phyloP scores from a whole-genome alignment of 106 monocot species.

The Acanthochlamys bracteata region DNA sequence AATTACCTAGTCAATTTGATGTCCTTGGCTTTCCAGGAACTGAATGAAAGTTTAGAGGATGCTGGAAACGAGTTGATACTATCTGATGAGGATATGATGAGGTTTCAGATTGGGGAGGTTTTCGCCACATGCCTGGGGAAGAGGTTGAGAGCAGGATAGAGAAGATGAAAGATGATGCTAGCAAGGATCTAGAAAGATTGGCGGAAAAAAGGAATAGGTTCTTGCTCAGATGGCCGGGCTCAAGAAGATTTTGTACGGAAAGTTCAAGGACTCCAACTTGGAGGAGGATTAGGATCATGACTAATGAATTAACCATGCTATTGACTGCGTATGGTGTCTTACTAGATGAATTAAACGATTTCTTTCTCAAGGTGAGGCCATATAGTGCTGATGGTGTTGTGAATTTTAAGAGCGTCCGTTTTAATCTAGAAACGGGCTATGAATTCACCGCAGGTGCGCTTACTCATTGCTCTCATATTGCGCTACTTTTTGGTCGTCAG shows the following conservation, averaged over 20 bases:
- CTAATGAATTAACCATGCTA: too few species aligned
- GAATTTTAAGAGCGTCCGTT: too few species aligned
- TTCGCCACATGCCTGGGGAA: conserved; percentile 56
- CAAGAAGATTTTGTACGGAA: conserved; percentile 68
- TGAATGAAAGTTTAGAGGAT: conserved; percentile 65
- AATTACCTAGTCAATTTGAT: background rate
- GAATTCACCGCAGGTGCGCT: too few species aligned
- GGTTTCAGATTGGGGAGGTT: conserved; percentile 70
- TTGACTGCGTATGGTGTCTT: too few species aligned
- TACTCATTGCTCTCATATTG: too few species aligned
- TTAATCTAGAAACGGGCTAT: too few species aligned
- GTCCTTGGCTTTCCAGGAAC: conserved; percentile 26
- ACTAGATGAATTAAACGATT: too few species aligned
- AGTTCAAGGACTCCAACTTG: conserved; percentile 73
- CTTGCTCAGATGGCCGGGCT: conserved; percentile 64
- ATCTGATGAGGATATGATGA: conserved; percentile 58
- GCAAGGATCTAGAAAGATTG: conserved; percentile 37
- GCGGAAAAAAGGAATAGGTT: conserved; percentile 53
- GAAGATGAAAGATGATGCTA: conserved; percentile 52
- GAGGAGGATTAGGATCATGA: conserved; percentile 59
- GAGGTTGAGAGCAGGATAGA: conserved; percentile 54
- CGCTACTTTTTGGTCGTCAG: too few species aligned
- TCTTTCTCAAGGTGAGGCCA: too few species aligned
- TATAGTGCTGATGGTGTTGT: too few species aligned
- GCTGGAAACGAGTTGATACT: conserved; percentile 67